Percentiles rank a stretch among this genome's conserved stretches.
phyloP scores from a whole-genome alignment of 2,329 filamentous ascomycete genomes.

The Colletotrichum siamense region DNA sequence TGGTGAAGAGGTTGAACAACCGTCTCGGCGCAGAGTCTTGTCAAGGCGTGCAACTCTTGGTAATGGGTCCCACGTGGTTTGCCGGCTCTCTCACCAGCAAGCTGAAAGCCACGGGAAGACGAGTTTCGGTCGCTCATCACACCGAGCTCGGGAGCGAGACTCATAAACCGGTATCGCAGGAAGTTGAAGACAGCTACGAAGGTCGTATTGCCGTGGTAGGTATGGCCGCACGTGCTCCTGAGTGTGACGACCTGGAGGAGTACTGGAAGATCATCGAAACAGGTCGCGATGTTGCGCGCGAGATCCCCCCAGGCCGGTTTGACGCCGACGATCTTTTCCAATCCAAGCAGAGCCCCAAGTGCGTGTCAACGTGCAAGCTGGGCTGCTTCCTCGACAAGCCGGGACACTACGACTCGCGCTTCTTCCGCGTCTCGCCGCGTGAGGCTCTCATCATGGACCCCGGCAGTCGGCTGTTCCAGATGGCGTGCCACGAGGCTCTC shows the following conservation, averaged over 20 bases:
- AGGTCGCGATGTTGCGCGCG: not conserved
- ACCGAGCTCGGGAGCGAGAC: not conserved
- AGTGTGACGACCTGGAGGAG: not conserved
- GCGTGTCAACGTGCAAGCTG: not conserved
- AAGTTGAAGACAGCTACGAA: not conserved
- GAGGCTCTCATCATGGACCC: constrained; percentile 36
- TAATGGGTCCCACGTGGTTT: not conserved
- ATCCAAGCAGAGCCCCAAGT: not conserved
- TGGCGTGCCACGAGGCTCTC: constrained; percentile 37
- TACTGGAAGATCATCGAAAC: not conserved
- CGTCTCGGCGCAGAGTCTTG: not conserved
- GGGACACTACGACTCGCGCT: constrained; percentile 40
- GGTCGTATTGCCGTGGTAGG: not conserved
- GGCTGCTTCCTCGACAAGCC: constrained; percentile 24
- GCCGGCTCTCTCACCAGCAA: not conserved
- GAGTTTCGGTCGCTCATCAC: not conserved
- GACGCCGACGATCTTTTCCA: not conserved
- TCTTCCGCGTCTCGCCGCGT: constrained; percentile 39
- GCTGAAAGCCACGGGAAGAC: not conserved
- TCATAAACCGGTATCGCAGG: not conserved
- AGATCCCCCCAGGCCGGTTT: not conserved
- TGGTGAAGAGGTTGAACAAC: not conserved
- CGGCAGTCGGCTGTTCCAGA: constrained; percentile 32
- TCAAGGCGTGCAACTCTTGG: not conserved
- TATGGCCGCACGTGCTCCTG: not conserved